phyloP scores from a whole-genome alignment of 495 filamentous ascomycete species.

The Talaromyces liani region DNA sequence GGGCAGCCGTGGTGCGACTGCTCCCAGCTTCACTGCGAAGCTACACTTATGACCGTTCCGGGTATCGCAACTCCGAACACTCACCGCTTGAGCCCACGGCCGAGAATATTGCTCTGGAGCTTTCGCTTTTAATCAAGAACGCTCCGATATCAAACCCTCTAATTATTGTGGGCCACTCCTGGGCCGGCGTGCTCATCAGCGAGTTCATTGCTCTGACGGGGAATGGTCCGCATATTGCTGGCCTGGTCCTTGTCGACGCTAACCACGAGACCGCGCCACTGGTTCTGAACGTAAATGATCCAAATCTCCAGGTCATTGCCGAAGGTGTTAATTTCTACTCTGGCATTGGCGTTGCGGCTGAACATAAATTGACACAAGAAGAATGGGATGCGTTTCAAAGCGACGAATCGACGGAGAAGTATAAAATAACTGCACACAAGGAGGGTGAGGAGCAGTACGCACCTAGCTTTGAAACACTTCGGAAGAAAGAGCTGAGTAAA shows the following conservation, averaged over 20 bases:
- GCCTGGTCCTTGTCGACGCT: slow-evolving; percentile 13
- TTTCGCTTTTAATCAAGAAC: slow-evolving; percentile 10
- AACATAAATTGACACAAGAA: slow-evolving; percentile 10
- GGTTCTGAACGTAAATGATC: slow-evolving; percentile 14
- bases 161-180: slow-evolving; percentile 14
- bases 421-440: slow-evolving; percentile 3
- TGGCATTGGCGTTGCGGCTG: slow-evolving; percentile 9
- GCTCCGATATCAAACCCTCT: slow-evolving; percentile 10
- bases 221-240: slow-evolving; percentile 7
- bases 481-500: slow-evolving; percentile 10
- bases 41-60: slow-evolving; percentile 14
- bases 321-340: slow-evolving; percentile 10
- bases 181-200: slow-evolving; percentile 13
- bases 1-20: slow-evolving; percentile 12
- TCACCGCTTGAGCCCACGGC: slow-evolving; percentile 9
- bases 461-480: slow-evolving; percentile 11
- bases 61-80: slow-evolving; percentile 10
- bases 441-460: slow-evolving; percentile 6
- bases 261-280: slow-evolving; percentile 14
- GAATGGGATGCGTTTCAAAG: slow-evolving; percentile 12
- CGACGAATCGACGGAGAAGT: slow-evolving; percentile 10
- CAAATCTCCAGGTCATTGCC: slow-evolving; percentile 10
- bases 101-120: slow-evolving; percentile 11
- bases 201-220: slow-evolving; percentile 13
- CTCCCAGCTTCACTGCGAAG: slow-evolving; percentile 9